Evolutionary conservation across 2,329 filamentous ascomycete species (phyloP).

Genomic region (Curvularia verruculosa): DNA sequence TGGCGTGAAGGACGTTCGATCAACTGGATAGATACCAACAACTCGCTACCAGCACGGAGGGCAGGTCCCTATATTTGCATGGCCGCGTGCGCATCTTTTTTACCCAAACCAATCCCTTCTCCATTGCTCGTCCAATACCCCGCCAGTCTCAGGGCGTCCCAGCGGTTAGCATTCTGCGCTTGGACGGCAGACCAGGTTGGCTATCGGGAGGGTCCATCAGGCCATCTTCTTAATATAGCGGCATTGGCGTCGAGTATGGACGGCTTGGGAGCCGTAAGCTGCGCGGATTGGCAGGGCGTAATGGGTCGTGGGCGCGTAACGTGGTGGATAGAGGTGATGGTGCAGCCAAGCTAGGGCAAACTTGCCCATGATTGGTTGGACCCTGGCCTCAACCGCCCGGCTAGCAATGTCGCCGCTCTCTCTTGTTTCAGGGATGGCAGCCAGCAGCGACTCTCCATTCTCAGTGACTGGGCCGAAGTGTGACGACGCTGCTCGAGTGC

Average conservation of each 20-base stretch:
- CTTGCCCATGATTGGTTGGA: slow-evolving; percentile 32
- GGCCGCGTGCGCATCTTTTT: slow-evolving; percentile 23
- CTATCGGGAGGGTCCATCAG: slow-evolving; percentile 25
- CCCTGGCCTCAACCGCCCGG: slow-evolving; percentile 34
- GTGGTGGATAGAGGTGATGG: slow-evolving; percentile 38
- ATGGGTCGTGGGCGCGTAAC: slow-evolving; percentile 40
- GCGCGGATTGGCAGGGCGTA: slow-evolving; percentile 39
- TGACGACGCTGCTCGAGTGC: slow-evolving; percentile 15
- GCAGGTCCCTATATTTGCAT: slow-evolving; percentile 46
- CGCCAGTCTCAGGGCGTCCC: slow-evolving; percentile 25
- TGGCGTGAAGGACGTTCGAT: slow-evolving; percentile 40
- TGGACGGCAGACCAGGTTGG: slow-evolving; percentile 32
- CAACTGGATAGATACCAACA: slow-evolving; percentile 34
- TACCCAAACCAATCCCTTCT: slow-evolving; percentile 30
- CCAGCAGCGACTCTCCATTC: slow-evolving; percentile 17
- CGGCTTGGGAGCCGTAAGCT: slow-evolving; percentile 32
- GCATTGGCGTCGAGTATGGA: slow-evolving; percentile 32
- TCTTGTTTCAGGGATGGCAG: slow-evolving; percentile 31
- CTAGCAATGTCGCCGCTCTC: slow-evolving; percentile 32
- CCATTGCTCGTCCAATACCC: slow-evolving; percentile 32
- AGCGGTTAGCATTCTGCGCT: slow-evolving; percentile 43
- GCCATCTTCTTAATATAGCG: slow-evolving; percentile 39
- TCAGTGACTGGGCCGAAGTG: slow-evolving; percentile 19
- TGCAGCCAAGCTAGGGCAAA: slow-evolving; percentile 33
- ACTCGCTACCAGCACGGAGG: slow-evolving; percentile 33